A percentile compares a stretch with the other conserved stretches of the same genome.
Evolutionary conservation across 371 early-diverging fungal genomes (phyloP).

Genomic region (Capillidium rhysosporum): DNA sequence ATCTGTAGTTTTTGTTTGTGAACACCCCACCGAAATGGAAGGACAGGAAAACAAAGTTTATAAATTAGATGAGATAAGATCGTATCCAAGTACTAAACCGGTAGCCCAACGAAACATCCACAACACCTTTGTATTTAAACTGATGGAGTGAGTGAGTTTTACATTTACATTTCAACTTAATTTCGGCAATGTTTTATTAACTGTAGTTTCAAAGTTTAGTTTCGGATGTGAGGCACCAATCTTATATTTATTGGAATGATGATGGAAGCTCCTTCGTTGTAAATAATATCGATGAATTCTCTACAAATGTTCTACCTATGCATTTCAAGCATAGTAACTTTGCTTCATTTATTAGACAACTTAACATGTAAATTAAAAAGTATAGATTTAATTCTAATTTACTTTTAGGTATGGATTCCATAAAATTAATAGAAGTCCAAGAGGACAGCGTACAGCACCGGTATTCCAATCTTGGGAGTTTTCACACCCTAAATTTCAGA

Average conservation of each 20-base stretch:
- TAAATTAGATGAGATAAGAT: no score
- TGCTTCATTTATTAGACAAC: constrained; percentile 64
- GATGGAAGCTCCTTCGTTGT: constrained; percentile 74
- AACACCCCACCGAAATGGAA: no score
- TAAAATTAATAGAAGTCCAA: constrained; percentile 67
- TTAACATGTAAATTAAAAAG: constrained; percentile 41
- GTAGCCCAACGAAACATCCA: not conserved
- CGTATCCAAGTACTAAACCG: not conserved
- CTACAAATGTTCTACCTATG: constrained; percentile 48
- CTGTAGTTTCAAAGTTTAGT: constrained; percentile 48
- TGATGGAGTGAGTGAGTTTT: not conserved
- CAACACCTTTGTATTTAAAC: constrained; percentile 6
- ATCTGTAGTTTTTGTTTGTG: no score
- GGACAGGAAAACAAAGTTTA: no score
- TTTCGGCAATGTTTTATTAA: not conserved
- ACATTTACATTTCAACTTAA: not conserved
- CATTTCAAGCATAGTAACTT: constrained; percentile 78
- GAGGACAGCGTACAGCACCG: constrained; percentile 56
- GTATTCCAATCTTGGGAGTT: constrained; percentile 88
- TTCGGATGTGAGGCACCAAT: constrained; percentile 46
- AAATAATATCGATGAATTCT: constrained; percentile 60
- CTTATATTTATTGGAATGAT: constrained; percentile 61
- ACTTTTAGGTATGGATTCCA: constrained; percentile 59
- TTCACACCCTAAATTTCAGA: constrained; percentile 63
- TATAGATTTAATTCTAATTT: not conserved